A percentile compares a stretch with the other conserved stretches of the same genome.
Evolutionary conservation across 2,329 filamentous ascomycete species (phyloP).

Genomic region (Paracoccidioides lutzii): DNA sequence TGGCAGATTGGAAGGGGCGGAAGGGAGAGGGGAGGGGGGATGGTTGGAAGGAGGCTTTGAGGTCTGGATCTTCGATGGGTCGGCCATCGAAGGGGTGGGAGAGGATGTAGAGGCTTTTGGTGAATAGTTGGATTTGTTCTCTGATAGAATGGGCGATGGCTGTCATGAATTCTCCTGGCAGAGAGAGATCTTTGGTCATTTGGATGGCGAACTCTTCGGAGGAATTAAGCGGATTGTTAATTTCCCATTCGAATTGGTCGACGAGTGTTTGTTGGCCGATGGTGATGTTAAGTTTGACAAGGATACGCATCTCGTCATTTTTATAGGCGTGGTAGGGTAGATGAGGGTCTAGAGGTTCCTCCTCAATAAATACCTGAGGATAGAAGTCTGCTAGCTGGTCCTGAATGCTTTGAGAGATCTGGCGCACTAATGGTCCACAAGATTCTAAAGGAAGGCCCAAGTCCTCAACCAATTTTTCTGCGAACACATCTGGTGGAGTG

Average conservation of each 20-base stretch:
- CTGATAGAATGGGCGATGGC: slow-evolving; percentile 96
- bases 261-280: slow-evolving; percentile 89
- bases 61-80: slow-evolving; percentile 81
- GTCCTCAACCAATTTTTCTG: slow-evolving; percentile 82
- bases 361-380: slow-evolving; percentile 77
- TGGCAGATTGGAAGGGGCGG: slow-evolving; percentile 79
- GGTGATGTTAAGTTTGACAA: slow-evolving; percentile 94
- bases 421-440: slow-evolving; percentile 43
- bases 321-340: slow-evolving; percentile 90
- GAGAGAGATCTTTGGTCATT: slow-evolving; percentile 79
- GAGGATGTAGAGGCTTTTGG: slow-evolving; percentile 80
- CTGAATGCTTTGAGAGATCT: slow-evolving; percentile 57
- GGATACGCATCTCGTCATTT: slow-evolving; percentile 95
- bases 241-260: slow-evolving; percentile 98
- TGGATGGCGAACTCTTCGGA: slow-evolving; percentile 85
- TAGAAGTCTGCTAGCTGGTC: slow-evolving; percentile 92
- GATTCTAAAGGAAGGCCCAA: slow-evolving; percentile 59
- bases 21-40: slow-evolving; percentile 74
- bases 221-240: slow-evolving; percentile 87
- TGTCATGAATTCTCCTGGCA: slow-evolving; percentile 91
- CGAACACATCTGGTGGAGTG: slow-evolving; percentile 67
- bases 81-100: slow-evolving; percentile 92
- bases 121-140: slow-evolving; percentile 90
- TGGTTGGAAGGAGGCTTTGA: slow-evolving; percentile 71
- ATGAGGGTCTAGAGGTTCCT: slow-evolving; percentile 79